Base-by-base conservation (phyloP, 2,329 filamentous ascomycete genomes). In the Sarocladiaceae sp. region DNA sequence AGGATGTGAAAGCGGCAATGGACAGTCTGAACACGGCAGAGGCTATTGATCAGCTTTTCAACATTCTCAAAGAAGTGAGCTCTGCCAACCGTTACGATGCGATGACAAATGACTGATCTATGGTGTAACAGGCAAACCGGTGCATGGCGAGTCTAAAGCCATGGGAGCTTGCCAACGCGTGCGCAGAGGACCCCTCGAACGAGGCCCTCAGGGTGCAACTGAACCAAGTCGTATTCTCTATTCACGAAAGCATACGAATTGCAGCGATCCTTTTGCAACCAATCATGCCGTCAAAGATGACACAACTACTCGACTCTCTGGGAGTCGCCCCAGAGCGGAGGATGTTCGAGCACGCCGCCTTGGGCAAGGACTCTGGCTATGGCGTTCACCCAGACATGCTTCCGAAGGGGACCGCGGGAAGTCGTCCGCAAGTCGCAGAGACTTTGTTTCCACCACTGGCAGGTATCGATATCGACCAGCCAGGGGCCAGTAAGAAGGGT, bases 191-290 rank as follows among this genome's bases (percentile, higher is more conserved):
- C 15, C 37, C 37, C 3, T 27, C 37, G 9, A 23, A 41, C 15
- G 23, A 29, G 15, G 6, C 21, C 4, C 23, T 15, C 10, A 21
- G 37, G 6, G 24, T 24, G 6, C 21, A 33, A 18, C 65, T 82
- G 13, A 67, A 82, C 51, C 69, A 72, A 53, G 73, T 76, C 29
- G 71, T 98, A 21, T 96, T 79, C 60, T 72, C 84, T 33, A 71
- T 74, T 33, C 77, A 82, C 7, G 93, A 98, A 64, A 77, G 84
- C 4, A 61, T 96, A 37, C 83, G 93, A 29, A 78, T 96, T 19
- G 70, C 74, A 1, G 88, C 83, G 12, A 95, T 98, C 53, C 69
- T 97, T 37, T 68, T 98, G 34, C 90, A 95, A 62, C 89, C 93
- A 1, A 87, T 90, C 57, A 95, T 98, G 76, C 93, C 93, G 0